These are phyloP conservation scores for Naganishia albida DNA, from an alignment of 1,284 basidiomycete genomes.

Conservation along the genomic window DNA sequence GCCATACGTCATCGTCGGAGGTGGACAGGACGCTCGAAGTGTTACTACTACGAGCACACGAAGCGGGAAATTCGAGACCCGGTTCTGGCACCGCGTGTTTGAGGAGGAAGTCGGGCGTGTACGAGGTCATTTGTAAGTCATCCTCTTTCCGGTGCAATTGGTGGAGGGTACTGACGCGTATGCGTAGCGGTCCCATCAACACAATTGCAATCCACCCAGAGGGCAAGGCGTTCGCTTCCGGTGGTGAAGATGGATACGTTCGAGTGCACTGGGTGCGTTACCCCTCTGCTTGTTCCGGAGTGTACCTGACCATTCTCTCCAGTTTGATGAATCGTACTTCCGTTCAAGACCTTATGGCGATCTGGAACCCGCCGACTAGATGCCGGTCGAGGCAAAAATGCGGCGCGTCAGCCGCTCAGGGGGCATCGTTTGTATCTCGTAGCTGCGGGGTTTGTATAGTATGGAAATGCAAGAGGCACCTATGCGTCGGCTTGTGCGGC, in stretches of 20 bases:
- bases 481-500: neutral
- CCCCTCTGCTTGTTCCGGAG: neutral
- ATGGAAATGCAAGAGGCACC: neutral
- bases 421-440: constrained; percentile 22
- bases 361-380: constrained; percentile 65
- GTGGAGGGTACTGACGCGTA: neutral
- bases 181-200: constrained; percentile 87
- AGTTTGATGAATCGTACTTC: constrained; percentile 90
- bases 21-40: constrained; percentile 97
- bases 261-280: constrained; percentile 67
- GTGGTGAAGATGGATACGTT: constrained; percentile 94
- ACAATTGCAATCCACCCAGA: constrained; percentile 94
- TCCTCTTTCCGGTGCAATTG: neutral
- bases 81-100: constrained; percentile 98
- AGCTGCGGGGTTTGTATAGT: constrained; percentile 21
- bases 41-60: constrained; percentile 92
- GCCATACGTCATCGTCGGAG: constrained; percentile 90
- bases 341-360: constrained; percentile 85
- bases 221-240: constrained; percentile 87
- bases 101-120: constrained; percentile 98
- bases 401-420: neutral
- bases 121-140: constrained; percentile 71
- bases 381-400: constrained; percentile 10
- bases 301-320: constrained; percentile 72
- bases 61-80: constrained; percentile 96